A percentile compares a stretch with the other conserved stretches of the same genome.
Evolutionary conservation across 2,329 filamentous ascomycete genomes (phyloP).

Genomic region (Fusarium neocosmosporiellum): DNA sequence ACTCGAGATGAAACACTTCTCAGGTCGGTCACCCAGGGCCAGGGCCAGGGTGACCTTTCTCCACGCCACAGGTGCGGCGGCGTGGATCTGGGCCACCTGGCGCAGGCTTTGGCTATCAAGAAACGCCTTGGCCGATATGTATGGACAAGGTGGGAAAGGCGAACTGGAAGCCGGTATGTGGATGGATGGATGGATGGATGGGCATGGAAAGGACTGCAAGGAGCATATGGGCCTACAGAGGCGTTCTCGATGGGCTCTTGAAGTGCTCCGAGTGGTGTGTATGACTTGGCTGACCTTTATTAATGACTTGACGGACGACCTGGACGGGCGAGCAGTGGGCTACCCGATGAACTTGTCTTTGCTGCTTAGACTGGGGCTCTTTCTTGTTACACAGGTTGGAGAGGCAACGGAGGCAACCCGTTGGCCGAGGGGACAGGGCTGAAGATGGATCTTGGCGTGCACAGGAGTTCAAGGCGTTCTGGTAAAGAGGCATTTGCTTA

Average conservation of each 20-base stretch:
- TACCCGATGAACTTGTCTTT: conserved; percentile 32
- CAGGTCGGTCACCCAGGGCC: conserved; percentile 1
- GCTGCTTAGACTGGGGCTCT: conserved; percentile 40
- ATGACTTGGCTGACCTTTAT: conserved; percentile 30
- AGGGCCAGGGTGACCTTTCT: conserved; percentile 3
- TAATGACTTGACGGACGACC: conserved; percentile 34
- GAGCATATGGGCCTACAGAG: background rate
- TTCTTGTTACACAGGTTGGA: conserved; percentile 22
- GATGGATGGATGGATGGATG: conserved; percentile 4
- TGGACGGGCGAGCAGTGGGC: conserved; percentile 35
- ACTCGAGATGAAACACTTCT: conserved; percentile 18
- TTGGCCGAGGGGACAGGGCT: conserved; percentile 12
- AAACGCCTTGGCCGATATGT: background rate
- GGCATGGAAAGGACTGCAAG: conserved; percentile 2
- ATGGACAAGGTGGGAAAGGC: background rate
- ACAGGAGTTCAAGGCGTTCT: conserved; percentile 42
- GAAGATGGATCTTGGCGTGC: conserved; percentile 17
- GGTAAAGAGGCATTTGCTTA: conserved; percentile 33
- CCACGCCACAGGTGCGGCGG: background rate
- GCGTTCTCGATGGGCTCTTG: background rate
- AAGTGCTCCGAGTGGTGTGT: conserved; percentile 9
- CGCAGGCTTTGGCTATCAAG: background rate
- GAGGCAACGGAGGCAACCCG: conserved; percentile 35
- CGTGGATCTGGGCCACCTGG: background rate
- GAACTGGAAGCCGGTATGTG: background rate